Evolutionary conservation across 2,329 filamentous ascomycete species (phyloP).

Genomic region (Sporothrix schenckii): DNA sequence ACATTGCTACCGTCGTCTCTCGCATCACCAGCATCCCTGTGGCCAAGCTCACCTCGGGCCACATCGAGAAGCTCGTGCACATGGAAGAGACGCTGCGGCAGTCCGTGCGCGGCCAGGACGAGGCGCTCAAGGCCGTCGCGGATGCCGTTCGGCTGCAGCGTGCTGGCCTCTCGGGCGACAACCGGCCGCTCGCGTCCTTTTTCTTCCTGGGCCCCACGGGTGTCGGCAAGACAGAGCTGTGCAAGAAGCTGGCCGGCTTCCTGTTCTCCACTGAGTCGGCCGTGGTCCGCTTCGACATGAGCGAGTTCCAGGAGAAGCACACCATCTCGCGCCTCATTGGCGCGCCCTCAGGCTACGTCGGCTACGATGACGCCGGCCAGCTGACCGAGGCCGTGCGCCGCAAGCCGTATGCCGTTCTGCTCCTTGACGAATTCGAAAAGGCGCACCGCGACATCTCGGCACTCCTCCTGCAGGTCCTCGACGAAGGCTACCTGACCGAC

Average conservation of each 20-base stretch:
- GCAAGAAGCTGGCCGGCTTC: constrained; percentile 92
- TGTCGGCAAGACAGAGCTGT: constrained; percentile 95
- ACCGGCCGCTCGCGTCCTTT: constrained; percentile 88
- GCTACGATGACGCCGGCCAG: constrained; percentile 95
- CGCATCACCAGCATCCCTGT: constrained; percentile 91
- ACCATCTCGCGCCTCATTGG: constrained; percentile 93
- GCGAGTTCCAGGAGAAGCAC: constrained; percentile 96
- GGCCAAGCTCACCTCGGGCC: constrained; percentile 86
- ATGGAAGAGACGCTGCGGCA: constrained; percentile 90
- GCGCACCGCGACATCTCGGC: constrained; percentile 94
- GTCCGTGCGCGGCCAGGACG: constrained; percentile 88
- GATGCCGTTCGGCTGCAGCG: constrained; percentile 93
- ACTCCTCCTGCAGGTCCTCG: constrained; percentile 87
- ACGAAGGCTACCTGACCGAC: constrained; percentile 95
- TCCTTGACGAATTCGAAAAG: constrained; percentile 98
- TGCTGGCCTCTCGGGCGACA: constrained; percentile 87
- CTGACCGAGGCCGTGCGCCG: constrained; percentile 91
- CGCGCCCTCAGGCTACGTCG: constrained; percentile 90
- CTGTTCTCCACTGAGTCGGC: constrained; percentile 90
- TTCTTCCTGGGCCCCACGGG: constrained; percentile 98
- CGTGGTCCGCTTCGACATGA: constrained; percentile 95
- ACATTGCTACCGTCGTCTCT: constrained; percentile 90
- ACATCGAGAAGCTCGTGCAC: constrained; percentile 90
- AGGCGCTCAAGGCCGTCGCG: constrained; percentile 86
- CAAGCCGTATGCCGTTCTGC: constrained; percentile 90